These are phyloP conservation scores for Filobasidium uniguttulatum DNA, from an alignment of 1,284 basidiomycete species.

Conservation along the genomic window DNA sequence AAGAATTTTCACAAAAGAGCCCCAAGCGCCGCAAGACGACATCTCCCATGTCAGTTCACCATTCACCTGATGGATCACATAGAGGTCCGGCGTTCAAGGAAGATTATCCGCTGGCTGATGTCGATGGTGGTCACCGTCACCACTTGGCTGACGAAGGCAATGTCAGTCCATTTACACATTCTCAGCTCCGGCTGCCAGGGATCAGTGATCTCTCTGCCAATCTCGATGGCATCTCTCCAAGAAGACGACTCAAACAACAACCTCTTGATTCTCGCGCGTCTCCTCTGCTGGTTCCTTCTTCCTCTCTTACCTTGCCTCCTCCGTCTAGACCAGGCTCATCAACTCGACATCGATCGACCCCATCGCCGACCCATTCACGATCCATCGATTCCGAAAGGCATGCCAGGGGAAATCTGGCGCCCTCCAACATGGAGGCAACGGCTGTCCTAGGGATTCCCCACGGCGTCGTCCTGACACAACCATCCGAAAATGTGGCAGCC, in stretches of 20 bases:
- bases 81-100: too few species aligned
- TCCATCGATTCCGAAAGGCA: constrained; percentile 1
- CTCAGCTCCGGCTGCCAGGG: too few species aligned
- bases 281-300: not conserved
- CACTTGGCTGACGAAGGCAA: too few species aligned
- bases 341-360: not conserved
- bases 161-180: too few species aligned
- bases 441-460: not conserved
- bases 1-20: too few species aligned
- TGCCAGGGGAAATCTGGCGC: not conserved
- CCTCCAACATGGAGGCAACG: not conserved
- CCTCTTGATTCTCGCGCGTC: not conserved
- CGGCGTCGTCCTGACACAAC: not conserved
- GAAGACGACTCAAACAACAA: not conserved
- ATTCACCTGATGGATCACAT: too few species aligned
- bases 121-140: too few species aligned
- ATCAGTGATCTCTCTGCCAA: too few species aligned
- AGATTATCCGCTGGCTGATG: too few species aligned
- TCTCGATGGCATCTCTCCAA: not conserved
- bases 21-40: too few species aligned
- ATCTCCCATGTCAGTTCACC: too few species aligned
- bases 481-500: not conserved
- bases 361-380: too few species aligned
- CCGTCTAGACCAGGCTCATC: not conserved
- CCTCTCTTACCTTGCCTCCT: not conserved